Evolutionary conservation across 441 rosid species (phyloP).

Genomic region (Gossypium aridum): DNA sequence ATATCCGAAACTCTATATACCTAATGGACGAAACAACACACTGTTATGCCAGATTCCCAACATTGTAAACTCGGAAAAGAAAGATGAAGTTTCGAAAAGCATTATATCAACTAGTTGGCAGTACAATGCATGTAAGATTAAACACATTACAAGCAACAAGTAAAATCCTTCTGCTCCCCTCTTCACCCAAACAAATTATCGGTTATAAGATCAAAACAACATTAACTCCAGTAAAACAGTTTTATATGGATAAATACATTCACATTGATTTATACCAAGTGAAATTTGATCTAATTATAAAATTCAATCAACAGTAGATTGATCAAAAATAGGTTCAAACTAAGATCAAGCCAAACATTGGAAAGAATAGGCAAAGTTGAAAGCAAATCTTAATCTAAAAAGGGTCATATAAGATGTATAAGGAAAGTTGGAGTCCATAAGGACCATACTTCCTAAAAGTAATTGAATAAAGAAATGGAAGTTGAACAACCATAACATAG

Average conservation of each 20-base stretch:
- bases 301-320: not conserved
- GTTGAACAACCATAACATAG: not conserved
- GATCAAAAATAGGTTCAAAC: not conserved
- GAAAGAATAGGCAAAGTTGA: not conserved
- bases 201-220: not conserved
- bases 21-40: constrained; percentile 24
- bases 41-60: constrained; percentile 5
- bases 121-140: not conserved
- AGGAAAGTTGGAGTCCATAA: not conserved
- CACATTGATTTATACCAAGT: not conserved
- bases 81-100: not conserved
- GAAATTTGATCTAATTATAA: not conserved
- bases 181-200: not conserved
- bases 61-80: not conserved
- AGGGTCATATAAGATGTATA: not conserved
- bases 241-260: not conserved
- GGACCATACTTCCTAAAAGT: not conserved
- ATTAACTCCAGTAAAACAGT: not conserved
- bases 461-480: not conserved
- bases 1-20: constrained; percentile 95
- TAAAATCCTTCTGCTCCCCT: not conserved
- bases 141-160: not conserved
- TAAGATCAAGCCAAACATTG: not conserved
- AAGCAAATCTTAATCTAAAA: not conserved
- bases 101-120: not conserved